These are phyloP conservation scores for Bolboschoenoplectus hybrid DNA, from an alignment of 202 grass and related monocot species.

Conservation along the genomic window DNA sequence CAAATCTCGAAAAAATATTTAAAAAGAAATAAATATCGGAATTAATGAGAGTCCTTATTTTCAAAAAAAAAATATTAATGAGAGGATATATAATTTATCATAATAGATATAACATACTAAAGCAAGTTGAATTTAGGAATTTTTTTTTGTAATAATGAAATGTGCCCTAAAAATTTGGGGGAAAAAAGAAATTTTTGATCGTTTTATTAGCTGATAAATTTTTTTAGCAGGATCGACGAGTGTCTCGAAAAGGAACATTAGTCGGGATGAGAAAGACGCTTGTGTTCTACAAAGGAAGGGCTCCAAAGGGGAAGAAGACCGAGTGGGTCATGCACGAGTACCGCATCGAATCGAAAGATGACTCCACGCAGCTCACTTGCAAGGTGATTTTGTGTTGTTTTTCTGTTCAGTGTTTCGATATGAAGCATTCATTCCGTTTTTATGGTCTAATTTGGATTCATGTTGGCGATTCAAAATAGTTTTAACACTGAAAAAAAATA, in stretches of 20 bases:
- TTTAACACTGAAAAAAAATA: background rate
- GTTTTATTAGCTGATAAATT: background rate
- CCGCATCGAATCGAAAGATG: conserved; percentile 51
- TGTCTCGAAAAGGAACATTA: conserved; percentile 38
- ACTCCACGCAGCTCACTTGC: conserved; percentile 25
- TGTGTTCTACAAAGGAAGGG: conserved; percentile 87
- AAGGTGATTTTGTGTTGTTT: conserved; percentile 40
- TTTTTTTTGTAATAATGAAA: background rate
- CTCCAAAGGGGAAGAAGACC: conserved; percentile 88
- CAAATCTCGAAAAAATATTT: too few species aligned
- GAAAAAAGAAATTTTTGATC: background rate
- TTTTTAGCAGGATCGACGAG: conserved; percentile 45
- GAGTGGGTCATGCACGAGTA: conserved; percentile 99
- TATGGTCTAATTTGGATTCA: background rate
- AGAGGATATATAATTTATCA: background rate
- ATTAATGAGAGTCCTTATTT: too few species aligned
- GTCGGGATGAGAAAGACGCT: conserved; percentile 93
- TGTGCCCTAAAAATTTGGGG: background rate
- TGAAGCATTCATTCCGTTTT: background rate
- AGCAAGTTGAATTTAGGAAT: too few species aligned
- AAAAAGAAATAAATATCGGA: too few species aligned
- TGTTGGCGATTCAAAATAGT: background rate
- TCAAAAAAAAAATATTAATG: background rate
- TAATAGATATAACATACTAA: background rate
- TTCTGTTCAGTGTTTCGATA: background rate